A percentile compares a stretch with the other conserved stretches of the same genome.
phyloP scores from a whole-genome alignment of 148 eudicot genomes.

The Salicornia ramosissima region DNA sequence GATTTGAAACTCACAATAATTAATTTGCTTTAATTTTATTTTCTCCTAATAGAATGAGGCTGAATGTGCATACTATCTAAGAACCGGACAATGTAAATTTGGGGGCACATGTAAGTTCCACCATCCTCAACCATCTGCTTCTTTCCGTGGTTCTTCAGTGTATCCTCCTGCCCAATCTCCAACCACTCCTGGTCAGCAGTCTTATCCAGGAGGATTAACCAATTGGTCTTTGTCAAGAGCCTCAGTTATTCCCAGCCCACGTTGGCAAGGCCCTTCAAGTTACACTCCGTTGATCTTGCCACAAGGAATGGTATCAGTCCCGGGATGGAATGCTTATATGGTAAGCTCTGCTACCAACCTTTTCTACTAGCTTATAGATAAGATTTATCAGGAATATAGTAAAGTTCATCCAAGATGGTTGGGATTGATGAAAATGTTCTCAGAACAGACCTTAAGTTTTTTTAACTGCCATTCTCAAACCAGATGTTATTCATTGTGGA shows the following conservation, averaged over 20 bases:
- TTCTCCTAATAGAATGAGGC: constrained; percentile 47
- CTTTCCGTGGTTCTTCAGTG: constrained; percentile 75
- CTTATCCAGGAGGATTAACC: constrained; percentile 63
- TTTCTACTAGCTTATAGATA: not conserved
- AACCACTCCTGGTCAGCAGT: constrained; percentile 70
- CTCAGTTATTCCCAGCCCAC: constrained; percentile 63
- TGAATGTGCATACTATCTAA: constrained; percentile 87
- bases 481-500: not conserved
- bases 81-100: constrained; percentile 94
- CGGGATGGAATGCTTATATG: constrained; percentile 80
- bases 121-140: constrained; percentile 89
- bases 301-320: constrained; percentile 81
- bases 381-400: not conserved
- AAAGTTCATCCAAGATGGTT: not conserved
- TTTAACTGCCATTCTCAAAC: not conserved
- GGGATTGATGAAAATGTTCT: not conserved
- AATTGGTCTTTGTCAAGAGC: constrained; percentile 77
- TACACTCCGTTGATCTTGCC: constrained; percentile 73
- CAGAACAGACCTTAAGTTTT: not conserved
- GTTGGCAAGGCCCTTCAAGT: constrained; percentile 91
- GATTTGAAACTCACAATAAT: not conserved
- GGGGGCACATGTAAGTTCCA: constrained; percentile 93
- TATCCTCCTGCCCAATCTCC: constrained; percentile 85
- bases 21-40: not conserved
- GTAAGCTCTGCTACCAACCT: constrained; percentile 46